Base-by-base conservation (phyloP, 495 filamentous ascomycete genomes). In the Aspergillus affinis region DNA sequence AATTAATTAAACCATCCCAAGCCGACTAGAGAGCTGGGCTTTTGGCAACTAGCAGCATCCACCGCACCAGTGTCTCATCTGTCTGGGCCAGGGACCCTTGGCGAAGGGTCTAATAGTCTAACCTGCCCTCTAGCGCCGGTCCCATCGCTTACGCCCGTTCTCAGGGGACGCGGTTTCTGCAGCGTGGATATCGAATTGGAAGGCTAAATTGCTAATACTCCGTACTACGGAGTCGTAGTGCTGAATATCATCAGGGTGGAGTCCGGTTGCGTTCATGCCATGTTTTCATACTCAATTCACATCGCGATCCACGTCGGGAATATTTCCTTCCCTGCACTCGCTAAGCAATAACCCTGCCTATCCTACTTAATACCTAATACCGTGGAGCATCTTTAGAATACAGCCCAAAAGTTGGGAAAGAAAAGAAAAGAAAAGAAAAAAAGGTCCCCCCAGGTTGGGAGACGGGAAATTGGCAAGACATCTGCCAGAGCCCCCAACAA, bases 361-460 rank as follows among this genome's bases (percentile, higher is more conserved):
- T 32, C 20, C 21, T 29, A 52, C 48, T 10, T 26, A 52, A 61
- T 62, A 63, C 60, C 47, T 54, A 61, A 54, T 61, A 70, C 57
- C 65, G 62, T 63, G 63, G 59, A 61, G 30, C 49, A 50, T 47
- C 48, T 62, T 51, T 60, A 65, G 50, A 58, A 48, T 60, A 62
- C 54, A 59, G 46, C 48, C 50, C 45, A 59, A 46, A 27, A 10
- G 4, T 32, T 26, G 45, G 54, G 54, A 20, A 41, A 10, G 12
- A 41, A 41, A 53, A 29, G 30, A 44, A 41, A 36, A 41, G 36
- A 41, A 15, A 41, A 53, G 29, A 30, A 44, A 41, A 36, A 60
- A 62, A n/a, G n/a, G n/a, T n/a, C 27, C 19, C 48, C 45, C 59
- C 19, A 48, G 19, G 29, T 20, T 36, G 9, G 50, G n/a, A 58